These are phyloP conservation scores for Sarocladium brachiariae DNA, from an alignment of 2,329 filamentous ascomycete species.

Conservation along the genomic window DNA sequence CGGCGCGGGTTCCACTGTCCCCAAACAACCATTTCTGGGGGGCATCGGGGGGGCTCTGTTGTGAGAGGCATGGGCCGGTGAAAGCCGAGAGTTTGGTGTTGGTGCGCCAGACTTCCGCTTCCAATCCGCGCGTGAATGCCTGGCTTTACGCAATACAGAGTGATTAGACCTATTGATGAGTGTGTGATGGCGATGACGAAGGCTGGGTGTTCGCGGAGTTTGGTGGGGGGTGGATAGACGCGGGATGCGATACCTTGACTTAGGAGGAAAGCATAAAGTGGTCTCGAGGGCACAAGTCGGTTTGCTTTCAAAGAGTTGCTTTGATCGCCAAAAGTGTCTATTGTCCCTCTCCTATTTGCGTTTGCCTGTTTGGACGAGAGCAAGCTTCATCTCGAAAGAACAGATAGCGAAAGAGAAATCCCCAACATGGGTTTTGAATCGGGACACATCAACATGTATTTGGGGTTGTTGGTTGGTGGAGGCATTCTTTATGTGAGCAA, in stretches of 20 bases:
- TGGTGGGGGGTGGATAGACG: neutral
- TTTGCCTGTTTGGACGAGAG: too few relatives aligned
- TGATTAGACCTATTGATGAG: neutral
- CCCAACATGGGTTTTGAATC: conserved; percentile 21
- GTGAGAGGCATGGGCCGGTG: neutral
- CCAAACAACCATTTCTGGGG: neutral
- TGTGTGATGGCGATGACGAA: neutral
- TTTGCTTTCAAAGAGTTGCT: conserved; percentile 5
- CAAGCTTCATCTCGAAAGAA: neutral
- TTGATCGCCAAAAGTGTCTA: neutral
- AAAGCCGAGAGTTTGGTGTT: neutral
- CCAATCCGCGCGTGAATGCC: neutral
- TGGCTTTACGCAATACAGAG: too few relatives aligned
- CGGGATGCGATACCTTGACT: neutral
- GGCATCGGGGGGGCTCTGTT: neutral
- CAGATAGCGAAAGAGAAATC: neutral
- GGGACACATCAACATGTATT: conserved; percentile 33
- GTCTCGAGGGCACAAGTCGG: neutral
- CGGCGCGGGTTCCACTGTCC: too few relatives aligned
- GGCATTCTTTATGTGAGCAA: conserved; percentile 32
- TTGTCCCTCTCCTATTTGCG: too few relatives aligned
- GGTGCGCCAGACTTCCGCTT: conserved; percentile 1
- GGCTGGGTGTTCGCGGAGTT: neutral
- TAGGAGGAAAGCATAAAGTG: neutral
- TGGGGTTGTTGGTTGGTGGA: conserved; percentile 29